Base-by-base conservation (phyloP, 805 yeast genomes). In the Lachancea sp. region DNA sequence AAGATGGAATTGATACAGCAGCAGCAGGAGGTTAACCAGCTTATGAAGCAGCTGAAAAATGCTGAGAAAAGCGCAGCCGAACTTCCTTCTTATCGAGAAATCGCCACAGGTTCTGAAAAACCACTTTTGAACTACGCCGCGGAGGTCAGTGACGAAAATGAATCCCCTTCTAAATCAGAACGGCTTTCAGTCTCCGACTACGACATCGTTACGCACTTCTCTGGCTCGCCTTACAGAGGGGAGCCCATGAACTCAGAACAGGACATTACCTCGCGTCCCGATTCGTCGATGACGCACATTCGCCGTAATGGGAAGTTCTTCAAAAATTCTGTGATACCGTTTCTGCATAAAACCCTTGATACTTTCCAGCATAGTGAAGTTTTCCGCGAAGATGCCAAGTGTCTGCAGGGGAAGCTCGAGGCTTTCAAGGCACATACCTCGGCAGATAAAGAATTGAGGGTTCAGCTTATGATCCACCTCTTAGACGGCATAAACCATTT, bases 221-320 rank as follows among this genome's bases (percentile, higher is more conserved):
- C 61, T 3, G 48, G 51, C 13, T 54, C 59, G 2, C 58, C 61
- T 12, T 53, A 53, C 34, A 49, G 48, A 29, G 55, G 57, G 3
- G 43, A 36, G 8, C 12, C n/a, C 10, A n/a, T n/a, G 9, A 11
- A 11, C 4, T 34, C 43, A 2, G 40, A 26, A 18, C 43, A 35
- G 13, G 38, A 33, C 11, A 26, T 53, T 51, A 46, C 51, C 6
- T 57, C 63, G 10, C 36, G 50, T 35, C 58, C 60, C 3, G 55
- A 55, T 12, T 53, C 60, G 1, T 49, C 50, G 13, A 32, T 42
- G 12, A 47, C 55, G 1, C 47, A 50, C 22, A 37, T 50, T 3
- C 50, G 43, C 19, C 49, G 44, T 19, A 53, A 54, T 25, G 51
- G 50, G 19, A 44, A 38, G 16, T 40, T 53, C n/a, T 51, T 58